Conservation (phyloP, 257 asterid genomes). For the Gardenia jasminoides region DNA sequence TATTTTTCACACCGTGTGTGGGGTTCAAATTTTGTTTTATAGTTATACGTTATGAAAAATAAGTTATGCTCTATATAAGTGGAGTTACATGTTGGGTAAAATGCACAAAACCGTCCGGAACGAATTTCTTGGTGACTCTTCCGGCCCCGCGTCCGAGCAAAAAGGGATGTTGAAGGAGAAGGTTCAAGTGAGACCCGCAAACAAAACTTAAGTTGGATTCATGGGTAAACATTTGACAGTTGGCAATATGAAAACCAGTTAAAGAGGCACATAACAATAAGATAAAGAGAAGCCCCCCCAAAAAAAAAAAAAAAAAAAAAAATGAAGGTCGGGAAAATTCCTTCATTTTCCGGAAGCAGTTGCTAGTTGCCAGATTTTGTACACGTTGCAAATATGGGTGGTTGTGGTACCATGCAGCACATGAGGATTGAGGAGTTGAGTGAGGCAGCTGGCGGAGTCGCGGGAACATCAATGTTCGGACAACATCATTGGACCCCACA, state of each 20-base stretch:
- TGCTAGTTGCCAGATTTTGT: neutral
- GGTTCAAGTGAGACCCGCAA: no score
- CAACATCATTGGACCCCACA: neutral
- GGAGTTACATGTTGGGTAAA: no score
- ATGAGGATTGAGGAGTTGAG: no score
- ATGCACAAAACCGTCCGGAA: no score
- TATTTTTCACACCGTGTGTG: no score
- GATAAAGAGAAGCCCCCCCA: neutral
- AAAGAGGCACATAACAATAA: neutral
- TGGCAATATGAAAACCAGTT: neutral
- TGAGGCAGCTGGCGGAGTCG: neutral
- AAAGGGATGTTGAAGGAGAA: no score
- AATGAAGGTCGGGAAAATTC: neutral
- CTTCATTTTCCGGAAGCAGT: neutral
- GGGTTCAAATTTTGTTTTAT: no score
- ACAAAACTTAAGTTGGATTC: neutral
- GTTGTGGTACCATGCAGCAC: neutral
- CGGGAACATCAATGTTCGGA: slow-evolving; percentile 6
- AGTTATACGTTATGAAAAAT: no score
- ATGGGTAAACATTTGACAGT: neutral
- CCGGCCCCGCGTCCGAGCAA: no score
- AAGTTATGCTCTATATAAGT: no score
- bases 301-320: neutral
- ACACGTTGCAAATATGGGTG: slow-evolving; percentile 1
- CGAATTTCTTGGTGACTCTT: no score